phyloP scores from a whole-genome alignment of 352 stramenopile species.

The Aphanomyces stellatus region DNA sequence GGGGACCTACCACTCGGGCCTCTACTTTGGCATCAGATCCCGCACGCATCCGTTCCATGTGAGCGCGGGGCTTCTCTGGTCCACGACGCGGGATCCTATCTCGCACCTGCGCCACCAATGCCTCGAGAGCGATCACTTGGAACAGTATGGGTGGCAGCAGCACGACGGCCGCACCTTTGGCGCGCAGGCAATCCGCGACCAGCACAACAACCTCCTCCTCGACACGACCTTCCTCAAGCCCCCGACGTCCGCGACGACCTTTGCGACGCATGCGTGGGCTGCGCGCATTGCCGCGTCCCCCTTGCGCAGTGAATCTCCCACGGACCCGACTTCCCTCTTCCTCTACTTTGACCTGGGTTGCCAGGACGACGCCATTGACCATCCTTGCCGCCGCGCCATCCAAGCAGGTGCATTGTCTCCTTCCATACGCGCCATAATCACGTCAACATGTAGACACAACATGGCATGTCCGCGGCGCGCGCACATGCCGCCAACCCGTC shows the following conservation, averaged over 20 bases:
- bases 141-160: slow-evolving; percentile 73
- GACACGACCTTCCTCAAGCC: slow-evolving; percentile 47
- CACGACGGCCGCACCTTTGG: slow-evolving; percentile 62
- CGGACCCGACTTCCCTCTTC: slow-evolving; percentile 37
- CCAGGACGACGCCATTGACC: slow-evolving; percentile 45
- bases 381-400: slow-evolving; percentile 35
- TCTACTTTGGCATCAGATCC: slow-evolving; percentile 76
- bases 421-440: too few relatives aligned
- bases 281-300: background rate
- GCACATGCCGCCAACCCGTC: background rate
- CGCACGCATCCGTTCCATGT: slow-evolving; percentile 53
- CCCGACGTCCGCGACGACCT: background rate
- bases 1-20: slow-evolving; percentile 63
- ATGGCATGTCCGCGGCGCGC: background rate
- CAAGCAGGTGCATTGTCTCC: background rate
- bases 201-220: slow-evolving; percentile 61
- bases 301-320: background rate
- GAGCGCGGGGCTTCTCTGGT: slow-evolving; percentile 66
- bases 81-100: slow-evolving; percentile 52
- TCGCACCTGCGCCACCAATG: slow-evolving; percentile 67
- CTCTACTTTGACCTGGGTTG: slow-evolving; percentile 75
- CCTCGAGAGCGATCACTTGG: slow-evolving; percentile 61
- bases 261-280: slow-evolving; percentile 2
- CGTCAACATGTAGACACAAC: background rate
- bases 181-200: slow-evolving; percentile 53